Evolutionary conservation across 169 alveolate genomes (phyloP).

Genomic region (Blepharisma undulans): DNA sequence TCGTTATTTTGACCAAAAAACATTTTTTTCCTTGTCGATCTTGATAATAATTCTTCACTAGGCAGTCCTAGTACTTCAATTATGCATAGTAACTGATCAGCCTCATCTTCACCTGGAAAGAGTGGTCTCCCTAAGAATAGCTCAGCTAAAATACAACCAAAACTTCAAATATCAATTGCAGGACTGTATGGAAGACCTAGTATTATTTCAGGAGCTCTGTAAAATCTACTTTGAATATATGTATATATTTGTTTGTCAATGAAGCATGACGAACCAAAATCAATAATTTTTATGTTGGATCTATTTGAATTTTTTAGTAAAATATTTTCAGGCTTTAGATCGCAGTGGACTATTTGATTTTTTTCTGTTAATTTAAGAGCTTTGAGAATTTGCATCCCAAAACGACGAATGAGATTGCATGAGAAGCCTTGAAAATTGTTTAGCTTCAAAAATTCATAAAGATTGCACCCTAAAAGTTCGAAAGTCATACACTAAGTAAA

Average conservation of each 20-base stretch:
- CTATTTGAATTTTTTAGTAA: slow-evolving; percentile 59
- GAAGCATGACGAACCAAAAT: slow-evolving; percentile 79
- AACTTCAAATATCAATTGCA: slow-evolving; percentile 79
- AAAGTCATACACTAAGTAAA: slow-evolving; percentile 65
- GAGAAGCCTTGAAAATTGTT: slow-evolving; percentile 65
- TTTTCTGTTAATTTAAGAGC: slow-evolving; percentile 61
- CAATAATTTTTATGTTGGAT: slow-evolving; percentile 71
- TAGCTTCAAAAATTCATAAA: slow-evolving; percentile 66
- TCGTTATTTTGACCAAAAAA: slow-evolving; percentile 72
- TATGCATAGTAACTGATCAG: slow-evolving; percentile 71
- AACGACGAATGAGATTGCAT: slow-evolving; percentile 58
- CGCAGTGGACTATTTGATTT: slow-evolving; percentile 78
- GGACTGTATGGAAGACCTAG: slow-evolving; percentile 59
- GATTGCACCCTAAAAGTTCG: slow-evolving; percentile 73
- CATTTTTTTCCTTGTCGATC: slow-evolving; percentile 61
- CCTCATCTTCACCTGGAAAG: slow-evolving; percentile 80
- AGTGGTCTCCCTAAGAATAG: slow-evolving; percentile 69
- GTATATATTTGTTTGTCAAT: slow-evolving; percentile 58
- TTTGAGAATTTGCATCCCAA: slow-evolving; percentile 66
- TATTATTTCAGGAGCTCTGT: slow-evolving; percentile 81
- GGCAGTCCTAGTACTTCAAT: slow-evolving; percentile 83
- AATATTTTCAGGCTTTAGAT: slow-evolving; percentile 85
- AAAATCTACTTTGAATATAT: slow-evolving; percentile 76
- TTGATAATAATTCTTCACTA: slow-evolving; percentile 59
- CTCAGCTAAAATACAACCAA: slow-evolving; percentile 77